Base-by-base conservation (phyloP, 2,329 filamentous ascomycete species). In the Sclerotinia sclerotiorum region DNA sequence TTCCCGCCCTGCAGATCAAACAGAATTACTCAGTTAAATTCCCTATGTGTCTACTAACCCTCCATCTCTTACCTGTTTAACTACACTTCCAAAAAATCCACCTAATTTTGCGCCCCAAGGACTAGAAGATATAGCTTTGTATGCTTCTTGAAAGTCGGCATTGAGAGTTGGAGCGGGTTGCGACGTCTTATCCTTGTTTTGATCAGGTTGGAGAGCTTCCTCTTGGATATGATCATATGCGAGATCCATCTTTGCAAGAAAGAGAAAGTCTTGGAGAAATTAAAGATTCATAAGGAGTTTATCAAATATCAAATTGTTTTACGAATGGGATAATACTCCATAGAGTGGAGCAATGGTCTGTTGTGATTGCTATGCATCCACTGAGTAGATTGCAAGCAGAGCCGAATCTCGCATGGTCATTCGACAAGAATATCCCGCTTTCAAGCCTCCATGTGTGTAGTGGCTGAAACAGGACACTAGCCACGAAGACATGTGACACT, bases 221-320 rank as follows among this genome's bases (percentile, higher is more conserved):
- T 97, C 93, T 78, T 93, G 89, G 76, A 98, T 97, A 80, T 97
- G 93, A 78, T 99, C 95, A 85, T 98, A 99, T 56, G 94, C 94
- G 77, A 96, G 85, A 86, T 99, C 95, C 95, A 99, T 98, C 69
- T 62, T 32, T 49, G 57, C 46, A 19, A 19, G 54, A 21, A 15
- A n/a, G 15, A 15, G 49, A 51, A 48, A 44, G 19, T n/a, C 35
- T 21, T 49, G n/a, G 2, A 51, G 29, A 35, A 42, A 24, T 21
- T n/a, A 48, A 55, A 56, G 13, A 42, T 44, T 35, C 63, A 65
- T 46, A n/a, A 24, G 62, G 48, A 39, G 46, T 52, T 46, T 55
- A 42, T 48, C 51, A 48, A 35, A 46, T 35, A 42, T 65, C 51
- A 48, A 35, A 46, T 19, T 42, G 52, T 29, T 29, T 42, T 42